Evolutionary conservation across 192 early-diverging fungal genomes (phyloP), one percentile per base, ranked within the genome.

Genomic region (Chytriomyces confervae): DNA sequence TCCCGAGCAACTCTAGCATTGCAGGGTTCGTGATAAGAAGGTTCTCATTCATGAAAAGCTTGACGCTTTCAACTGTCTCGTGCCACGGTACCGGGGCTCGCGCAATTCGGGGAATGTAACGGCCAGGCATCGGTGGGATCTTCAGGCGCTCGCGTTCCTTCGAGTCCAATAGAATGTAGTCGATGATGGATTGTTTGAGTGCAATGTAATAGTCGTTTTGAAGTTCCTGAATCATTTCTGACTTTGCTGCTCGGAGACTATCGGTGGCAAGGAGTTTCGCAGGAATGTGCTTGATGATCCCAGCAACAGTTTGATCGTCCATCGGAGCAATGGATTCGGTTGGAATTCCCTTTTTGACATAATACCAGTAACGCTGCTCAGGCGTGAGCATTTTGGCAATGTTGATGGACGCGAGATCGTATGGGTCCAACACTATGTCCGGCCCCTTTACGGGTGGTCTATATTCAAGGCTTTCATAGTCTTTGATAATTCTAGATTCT

Each of bases 81-180:
- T 89, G 88, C 89, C 89, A 91, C 2, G 89, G 89, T 9, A 91
- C 89, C 5, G 89, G 89, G 0, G 89, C 89, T 47, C 89, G 74
- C 8, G 83, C 78, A 27, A 84, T 85, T n/a, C 80, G 66, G 20
- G 85, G 86, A 5, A 62, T 51, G 68, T 85, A 87, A 1, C 65
- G 50, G 6, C 27, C 45, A 7, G 80, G 60, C 62, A 86, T 76
- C 1, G 77, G 78, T 46, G 85, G 86, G 47, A 91, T 89, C 61
- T 51, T 62, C 11, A 91, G 77, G 20, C 89, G 67, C 23, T 84
- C 61, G 29, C 85, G 80, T 65, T 91, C 89, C 1, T 64, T 66
- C 2, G 78, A 68, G 74, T 91, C 89, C 7, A 90, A 61, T 29
- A 91, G 67, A 75, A 91, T 88, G 71, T 91, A 91, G 69, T 91